Evolutionary conservation across 805 yeast genomes (phyloP), one percentile per base, ranked within the genome.

Genomic region (Kregervanrija delftensis): DNA sequence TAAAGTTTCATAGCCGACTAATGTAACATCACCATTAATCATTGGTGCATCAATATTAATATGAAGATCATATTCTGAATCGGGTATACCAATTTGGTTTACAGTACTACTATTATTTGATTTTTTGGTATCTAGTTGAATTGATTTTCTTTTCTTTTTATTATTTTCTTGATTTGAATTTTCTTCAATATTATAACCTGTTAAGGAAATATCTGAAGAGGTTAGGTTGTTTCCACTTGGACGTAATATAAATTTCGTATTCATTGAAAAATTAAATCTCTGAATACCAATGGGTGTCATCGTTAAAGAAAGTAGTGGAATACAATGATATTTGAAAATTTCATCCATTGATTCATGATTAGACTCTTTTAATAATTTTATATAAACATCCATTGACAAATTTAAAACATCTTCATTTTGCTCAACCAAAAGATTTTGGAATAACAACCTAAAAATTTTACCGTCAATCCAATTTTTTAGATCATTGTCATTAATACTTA

Each of bases 221-320:
- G 53, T 65, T 58, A 52, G 59, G 31, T 71, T 60, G 42, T 54
- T 72, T 1, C 93, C 95, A 11, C 95, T 84, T 1, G 97, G 96
- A 51, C 86, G 78, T 58, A 91, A 67, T 36, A 93, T 76, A 41
- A 79, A 71, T n/a, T 72, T 67, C 0, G 85, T 69, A 52, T 86
- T 81, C 96, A 93, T 87, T 32, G 79, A 77, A 62, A 87, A 93
- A 54, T 83, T 86, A 60, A 83, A 86, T 51, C 98, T 80, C 4
- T 96, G 85, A 44, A 89, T 80, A 49, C 99, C 99, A 47, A 93
- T 85, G 3, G 99, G 99, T 0, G 98, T 91, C 83, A 87, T 82
- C 38, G 88, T 58, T 37, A 93, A 68, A 12, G 80, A 75, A 43
- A 84, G 64, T 48, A 83, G 68, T 8, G 88, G 83, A 39, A 67